These are phyloP conservation scores for Urostyla sp. DNA, from an alignment of 73 alveolate genomes.

Conservation along the genomic window DNA sequence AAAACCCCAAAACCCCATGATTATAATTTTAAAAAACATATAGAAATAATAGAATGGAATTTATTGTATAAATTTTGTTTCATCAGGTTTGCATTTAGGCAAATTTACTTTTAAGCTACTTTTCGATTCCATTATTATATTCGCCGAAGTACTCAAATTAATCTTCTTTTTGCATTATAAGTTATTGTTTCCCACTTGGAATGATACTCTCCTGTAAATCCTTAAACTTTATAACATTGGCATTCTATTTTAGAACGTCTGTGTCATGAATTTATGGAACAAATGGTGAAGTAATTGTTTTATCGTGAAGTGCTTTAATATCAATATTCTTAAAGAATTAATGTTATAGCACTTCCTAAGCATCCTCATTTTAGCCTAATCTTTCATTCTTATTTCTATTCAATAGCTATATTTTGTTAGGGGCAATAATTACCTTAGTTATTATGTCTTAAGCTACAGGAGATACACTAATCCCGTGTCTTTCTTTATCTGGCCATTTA, in stretches of 20 bases:
- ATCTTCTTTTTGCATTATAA: conserved; percentile 9
- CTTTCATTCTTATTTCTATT: conserved; percentile 55
- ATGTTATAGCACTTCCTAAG: conserved; percentile 53
- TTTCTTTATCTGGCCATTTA: conserved; percentile 61
- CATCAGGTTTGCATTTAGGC: neutral
- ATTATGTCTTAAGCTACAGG: conserved; percentile 50
- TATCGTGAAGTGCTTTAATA: neutral
- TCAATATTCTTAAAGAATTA: conserved; percentile 50
- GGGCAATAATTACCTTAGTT: neutral
- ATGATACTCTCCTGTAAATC: conserved; percentile 30
- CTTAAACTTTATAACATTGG: neutral
- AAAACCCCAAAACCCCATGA: conserved; percentile 4
- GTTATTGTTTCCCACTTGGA: conserved; percentile 7
- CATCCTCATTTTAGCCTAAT: conserved; percentile 33
- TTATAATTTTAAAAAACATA: too few species aligned
- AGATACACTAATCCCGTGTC: conserved; percentile 62
- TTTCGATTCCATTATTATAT: neutral
- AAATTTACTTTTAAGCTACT: neutral
- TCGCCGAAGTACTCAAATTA: conserved; percentile 40
- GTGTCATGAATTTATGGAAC: conserved; percentile 22
- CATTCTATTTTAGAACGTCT: neutral
- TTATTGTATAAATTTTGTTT: too few species aligned
- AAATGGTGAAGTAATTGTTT: conserved; percentile 32
- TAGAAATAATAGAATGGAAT: neutral
- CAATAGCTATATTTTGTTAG: conserved; percentile 19